phyloP scores from a whole-genome alignment of 1,284 basidiomycete species.

The Microbotryum silenes-acaulis region DNA sequence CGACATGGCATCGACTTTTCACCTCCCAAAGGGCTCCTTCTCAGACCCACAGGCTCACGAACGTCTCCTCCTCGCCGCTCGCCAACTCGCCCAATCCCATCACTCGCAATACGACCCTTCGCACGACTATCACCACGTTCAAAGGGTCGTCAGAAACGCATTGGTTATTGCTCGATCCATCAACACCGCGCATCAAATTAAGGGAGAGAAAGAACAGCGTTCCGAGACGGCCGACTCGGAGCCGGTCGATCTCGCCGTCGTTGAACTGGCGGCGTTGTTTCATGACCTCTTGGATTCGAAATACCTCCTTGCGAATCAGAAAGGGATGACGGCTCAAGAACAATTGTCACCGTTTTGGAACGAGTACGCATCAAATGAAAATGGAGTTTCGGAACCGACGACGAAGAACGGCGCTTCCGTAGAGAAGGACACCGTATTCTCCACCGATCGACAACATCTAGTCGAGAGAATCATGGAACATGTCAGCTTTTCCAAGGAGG shows the following conservation, averaged over 20 bases:
- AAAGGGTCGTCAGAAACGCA: slow-evolving; percentile 7
- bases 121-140: slow-evolving; percentile 73
- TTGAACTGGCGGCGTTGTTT: slow-evolving; percentile 76
- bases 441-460: slow-evolving; percentile 21
- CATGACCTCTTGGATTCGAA: slow-evolving; percentile 85
- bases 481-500: slow-evolving; percentile 81
- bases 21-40: no score
- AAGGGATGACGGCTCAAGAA: neutral
- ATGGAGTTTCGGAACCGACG: neutral
- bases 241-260: slow-evolving; percentile 57
- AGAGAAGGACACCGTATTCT: neutral
- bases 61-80: slow-evolving; percentile 6
- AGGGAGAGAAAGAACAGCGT: neutral
- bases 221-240: slow-evolving; percentile 12
- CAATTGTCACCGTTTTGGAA: slow-evolving; percentile 14
- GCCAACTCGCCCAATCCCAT: slow-evolving; percentile 11
- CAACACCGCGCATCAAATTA: neutral
- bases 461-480: slow-evolving; percentile 60
- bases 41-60: no score
- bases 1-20: no score
- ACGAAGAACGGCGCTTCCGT: no score
- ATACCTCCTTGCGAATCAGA: slow-evolving; percentile 49
- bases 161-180: slow-evolving; percentile 12
- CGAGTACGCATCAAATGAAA: neutral
- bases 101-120: slow-evolving; percentile 63